These are phyloP conservation scores for Zanthoxylum bungeanum DNA, from an alignment of 345 rosid species.

Conservation along the genomic window DNA sequence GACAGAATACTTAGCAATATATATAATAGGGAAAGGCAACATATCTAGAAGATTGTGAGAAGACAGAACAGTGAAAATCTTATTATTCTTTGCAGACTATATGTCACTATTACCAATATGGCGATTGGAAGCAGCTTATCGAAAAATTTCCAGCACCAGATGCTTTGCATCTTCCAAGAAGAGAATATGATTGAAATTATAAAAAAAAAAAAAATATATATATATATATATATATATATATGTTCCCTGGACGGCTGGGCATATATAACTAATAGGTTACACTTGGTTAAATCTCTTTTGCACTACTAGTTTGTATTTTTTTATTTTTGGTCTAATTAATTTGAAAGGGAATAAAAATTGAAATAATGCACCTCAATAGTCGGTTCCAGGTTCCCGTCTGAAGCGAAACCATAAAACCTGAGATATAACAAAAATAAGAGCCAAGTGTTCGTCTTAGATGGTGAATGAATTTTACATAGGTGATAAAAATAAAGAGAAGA, in stretches of 20 bases:
- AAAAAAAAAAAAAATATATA: too few relatives aligned
- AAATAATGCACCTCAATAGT: conserved; percentile 65
- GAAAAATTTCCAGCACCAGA: neutral
- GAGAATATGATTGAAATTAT: neutral
- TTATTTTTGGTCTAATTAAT: neutral
- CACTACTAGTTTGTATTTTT: neutral
- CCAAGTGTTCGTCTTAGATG: neutral
- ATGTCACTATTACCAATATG: neutral
- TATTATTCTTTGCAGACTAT: neutral
- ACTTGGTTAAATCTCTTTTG: neutral
- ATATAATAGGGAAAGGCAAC: neutral
- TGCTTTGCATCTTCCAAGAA: neutral
- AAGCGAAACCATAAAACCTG: conserved; percentile 94
- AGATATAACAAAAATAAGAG: conserved; percentile 3
- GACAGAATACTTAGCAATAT: neutral
- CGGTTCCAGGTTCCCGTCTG: conserved; percentile 91
- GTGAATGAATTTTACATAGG: neutral
- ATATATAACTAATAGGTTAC: neutral
- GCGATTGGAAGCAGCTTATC: neutral
- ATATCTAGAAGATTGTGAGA: neutral
- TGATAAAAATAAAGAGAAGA: conserved; percentile 2
- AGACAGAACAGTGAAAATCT: neutral
- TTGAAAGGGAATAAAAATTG: neutral
- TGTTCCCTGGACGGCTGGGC: neutral
- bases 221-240: too few relatives aligned